Conservation (phyloP, 108 stramenopile genomes). For the Discostella pseudostelligera region DNA sequence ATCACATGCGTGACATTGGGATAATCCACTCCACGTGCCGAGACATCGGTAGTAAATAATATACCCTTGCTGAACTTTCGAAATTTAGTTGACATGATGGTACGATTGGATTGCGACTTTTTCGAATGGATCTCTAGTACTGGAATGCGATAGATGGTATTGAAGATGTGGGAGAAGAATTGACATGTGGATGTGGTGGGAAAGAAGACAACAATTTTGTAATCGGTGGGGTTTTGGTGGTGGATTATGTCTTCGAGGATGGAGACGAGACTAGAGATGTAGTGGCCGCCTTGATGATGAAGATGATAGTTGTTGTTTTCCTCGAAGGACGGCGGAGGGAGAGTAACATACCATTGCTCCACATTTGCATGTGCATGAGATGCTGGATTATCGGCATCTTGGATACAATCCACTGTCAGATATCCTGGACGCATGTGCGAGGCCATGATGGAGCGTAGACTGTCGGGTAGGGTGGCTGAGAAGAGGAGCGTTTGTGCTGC, state of each 20-base stretch:
- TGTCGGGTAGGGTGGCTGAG: slow-evolving; percentile 71
- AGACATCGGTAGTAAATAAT: slow-evolving; percentile 81
- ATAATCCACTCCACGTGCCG: slow-evolving; percentile 83
- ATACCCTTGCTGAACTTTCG: slow-evolving; percentile 42
- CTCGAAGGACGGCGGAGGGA: slow-evolving; percentile 55
- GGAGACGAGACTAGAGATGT: slow-evolving; percentile 42
- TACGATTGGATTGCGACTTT: slow-evolving; percentile 68
- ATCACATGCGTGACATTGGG: slow-evolving; percentile 75
- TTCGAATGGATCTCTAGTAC: slow-evolving; percentile 82
- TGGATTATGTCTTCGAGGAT: slow-evolving; percentile 44
- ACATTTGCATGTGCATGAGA: slow-evolving; percentile 39
- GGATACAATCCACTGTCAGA: slow-evolving; percentile 46
- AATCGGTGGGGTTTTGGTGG: slow-evolving; percentile 76
- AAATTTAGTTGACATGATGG: slow-evolving; percentile 56
- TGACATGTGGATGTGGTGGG: slow-evolving; percentile 68
- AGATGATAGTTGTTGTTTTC: slow-evolving; percentile 5
- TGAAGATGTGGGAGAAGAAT: slow-evolving; percentile 72
- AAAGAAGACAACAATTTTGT: slow-evolving; percentile 83
- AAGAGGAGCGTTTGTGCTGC: slow-evolving; percentile 70
- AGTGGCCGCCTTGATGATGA: slow-evolving; percentile 18
- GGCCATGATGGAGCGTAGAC: slow-evolving; percentile 57
- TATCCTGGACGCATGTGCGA: slow-evolving; percentile 48
- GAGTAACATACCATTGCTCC: slow-evolving; percentile 40
- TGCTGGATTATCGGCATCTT: slow-evolving; percentile 44
- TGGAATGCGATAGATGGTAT: slow-evolving; percentile 46